A percentile compares a stretch with the other conserved stretches of the same genome.
Conservation (phyloP, 164 flowering plant genomes). For the Magnolia sinica region DNA sequence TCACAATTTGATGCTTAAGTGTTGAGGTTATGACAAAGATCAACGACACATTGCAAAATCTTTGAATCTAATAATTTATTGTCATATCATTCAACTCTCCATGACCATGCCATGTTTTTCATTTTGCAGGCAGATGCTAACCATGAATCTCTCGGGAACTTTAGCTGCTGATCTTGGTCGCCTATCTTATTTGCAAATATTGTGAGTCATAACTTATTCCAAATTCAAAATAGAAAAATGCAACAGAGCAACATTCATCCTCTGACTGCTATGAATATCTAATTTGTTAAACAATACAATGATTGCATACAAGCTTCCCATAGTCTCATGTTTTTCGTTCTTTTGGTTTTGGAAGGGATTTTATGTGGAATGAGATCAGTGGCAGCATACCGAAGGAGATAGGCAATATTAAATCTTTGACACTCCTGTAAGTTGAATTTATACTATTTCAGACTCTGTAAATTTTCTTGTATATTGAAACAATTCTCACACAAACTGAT, state of each 20-base stretch:
- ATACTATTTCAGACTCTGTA: neutral
- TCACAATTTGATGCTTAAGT: neutral
- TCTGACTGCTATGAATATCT: neutral
- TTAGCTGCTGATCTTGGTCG: constrained; percentile 76
- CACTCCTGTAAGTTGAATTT: constrained; percentile 55
- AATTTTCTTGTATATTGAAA: neutral
- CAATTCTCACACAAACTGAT: too few relatives aligned
- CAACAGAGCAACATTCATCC: neutral
- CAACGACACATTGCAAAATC: neutral
- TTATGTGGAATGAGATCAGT: constrained; percentile 87
- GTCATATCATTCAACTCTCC: neutral
- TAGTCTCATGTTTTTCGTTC: constrained; percentile 1
- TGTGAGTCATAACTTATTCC: constrained; percentile 47
- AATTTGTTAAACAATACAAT: neutral
- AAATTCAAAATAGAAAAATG: neutral
- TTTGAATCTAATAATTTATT: neutral
- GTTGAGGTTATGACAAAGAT: neutral
- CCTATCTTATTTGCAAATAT: constrained; percentile 54
- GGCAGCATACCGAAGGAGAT: constrained; percentile 92
- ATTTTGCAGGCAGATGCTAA: constrained; percentile 31
- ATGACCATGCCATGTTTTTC: neutral
- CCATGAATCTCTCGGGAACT: constrained; percentile 66
- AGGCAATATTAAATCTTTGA: constrained; percentile 61
- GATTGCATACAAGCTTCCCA: neutral
- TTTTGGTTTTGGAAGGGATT: constrained; percentile 45